Conservation (phyloP, 306 rosid genomes). For the Calophaca sinica region DNA sequence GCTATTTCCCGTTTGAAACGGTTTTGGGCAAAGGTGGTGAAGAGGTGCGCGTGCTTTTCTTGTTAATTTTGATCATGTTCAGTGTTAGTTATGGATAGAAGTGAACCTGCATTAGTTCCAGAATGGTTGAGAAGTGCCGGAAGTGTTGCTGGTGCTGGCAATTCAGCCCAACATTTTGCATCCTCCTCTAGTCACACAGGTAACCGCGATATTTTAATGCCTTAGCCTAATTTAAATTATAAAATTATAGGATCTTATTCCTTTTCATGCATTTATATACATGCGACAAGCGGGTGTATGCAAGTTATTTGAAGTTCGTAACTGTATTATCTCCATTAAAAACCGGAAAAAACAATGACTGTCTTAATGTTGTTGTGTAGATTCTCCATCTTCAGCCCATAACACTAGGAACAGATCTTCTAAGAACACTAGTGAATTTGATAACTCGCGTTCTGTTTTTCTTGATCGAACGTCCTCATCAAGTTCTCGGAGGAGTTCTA, state of each 20-base stretch:
- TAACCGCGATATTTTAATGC: conserved; percentile 34
- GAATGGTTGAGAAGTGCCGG: conserved; percentile 98
- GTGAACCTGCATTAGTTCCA: conserved; percentile 97
- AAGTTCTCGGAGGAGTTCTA: conserved; percentile 78
- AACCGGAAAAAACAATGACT: conserved; percentile 11
- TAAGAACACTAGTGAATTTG: conserved; percentile 70
- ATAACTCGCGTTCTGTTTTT: conserved; percentile 69
- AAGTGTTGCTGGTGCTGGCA: conserved; percentile 83
- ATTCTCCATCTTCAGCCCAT: conserved; percentile 61
- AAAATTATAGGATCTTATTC: neutral
- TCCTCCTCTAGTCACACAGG: conserved; percentile 76
- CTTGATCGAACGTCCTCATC: conserved; percentile 83
- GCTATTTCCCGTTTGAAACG: conserved; percentile 7
- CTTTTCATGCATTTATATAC: neutral
- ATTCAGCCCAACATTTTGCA: conserved; percentile 82
- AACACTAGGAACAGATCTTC: conserved; percentile 68
- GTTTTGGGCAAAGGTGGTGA: conserved; percentile 51
- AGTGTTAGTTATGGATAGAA: conserved; percentile 91
- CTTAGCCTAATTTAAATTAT: neutral
- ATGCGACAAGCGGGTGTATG: conserved; percentile 4
- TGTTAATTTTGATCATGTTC: conserved; percentile 78
- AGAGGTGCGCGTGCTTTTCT: conserved; percentile 51
- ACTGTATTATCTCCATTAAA: neutral
- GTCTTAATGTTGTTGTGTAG: conserved; percentile 53
- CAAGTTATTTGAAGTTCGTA: conserved; percentile 3